Evolutionary conservation across 2,329 filamentous ascomycete species (phyloP), one percentile per base, ranked within the genome.

Genomic region (Stemphylium lycopersici): DNA sequence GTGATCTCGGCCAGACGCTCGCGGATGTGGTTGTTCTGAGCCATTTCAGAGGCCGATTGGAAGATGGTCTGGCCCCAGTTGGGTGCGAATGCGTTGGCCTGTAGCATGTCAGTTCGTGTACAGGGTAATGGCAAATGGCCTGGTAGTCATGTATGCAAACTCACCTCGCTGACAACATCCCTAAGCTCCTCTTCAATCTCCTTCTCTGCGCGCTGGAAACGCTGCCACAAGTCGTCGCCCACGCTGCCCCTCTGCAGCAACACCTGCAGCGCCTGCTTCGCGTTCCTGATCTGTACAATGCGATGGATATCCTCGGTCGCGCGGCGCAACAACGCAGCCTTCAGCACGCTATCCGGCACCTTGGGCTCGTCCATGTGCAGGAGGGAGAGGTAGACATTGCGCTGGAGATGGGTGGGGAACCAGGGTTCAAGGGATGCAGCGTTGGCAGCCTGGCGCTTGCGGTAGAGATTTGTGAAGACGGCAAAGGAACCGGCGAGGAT

Each of bases 61-160:
- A 99, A 99, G 75, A 99, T 98, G 52, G 85, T 87, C 72, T 95
- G 88, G 58, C 95, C 95, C 95, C 95, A 99, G 75, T 89, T 88
- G 43, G 90, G 88, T 1, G 86, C 83, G 61, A 97, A 89, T 16
- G 90, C 92, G 74, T 98, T 98, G 68, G 96, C 95, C 91, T 97
- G 63, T 33, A 36, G 18, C 49, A 16, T 52, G 52, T 57, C 50
- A 62, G 48, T 33, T 44, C 11, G 38, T 24, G 18, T 38, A 8
- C 29, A 20, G 15, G 16, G 18, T 38, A 16, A 1, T 16, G 49
- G 22, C 12, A 45, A 36, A 4, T 15, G 41, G 36, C 22, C 11
- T 7, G 18, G 13, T 16, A 13, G 20, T 31, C 38, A 24, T 15
- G 12, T 31, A 38, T 15, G 26, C n/a, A 20, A 20, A 66, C 83